Base-by-base conservation (phyloP, 495 filamentous ascomycete genomes). In the Hypomontagnella monticulosa region DNA sequence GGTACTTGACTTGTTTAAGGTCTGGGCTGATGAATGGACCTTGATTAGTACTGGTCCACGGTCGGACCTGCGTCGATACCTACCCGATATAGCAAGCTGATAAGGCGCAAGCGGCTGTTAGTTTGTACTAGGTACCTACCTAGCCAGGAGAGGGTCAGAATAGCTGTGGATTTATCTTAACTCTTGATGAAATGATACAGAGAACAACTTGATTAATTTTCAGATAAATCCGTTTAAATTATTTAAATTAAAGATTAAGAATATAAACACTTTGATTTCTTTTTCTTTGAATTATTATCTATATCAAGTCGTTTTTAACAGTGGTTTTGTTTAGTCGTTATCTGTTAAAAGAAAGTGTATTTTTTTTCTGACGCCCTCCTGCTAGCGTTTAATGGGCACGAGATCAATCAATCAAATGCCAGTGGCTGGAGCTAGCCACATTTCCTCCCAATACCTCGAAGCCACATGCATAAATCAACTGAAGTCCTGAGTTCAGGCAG, bases 351-450 rank as follows among this genome's bases (percentile, higher is more conserved):
- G n/a, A n/a, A n/a, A n/a, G n/a, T n/a, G n/a, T n/a, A n/a, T n/a
- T n/a, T n/a, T n/a, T n/a, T n/a, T n/a, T n/a, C n/a, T n/a, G n/a
- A n/a, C n/a, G n/a, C n/a, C n/a, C n/a, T n/a, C n/a, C n/a, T 16
- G 14, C 40, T 46, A 14, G 4, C 15, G 18, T 52, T 48, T 57
- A 57, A 53, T 44, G 53, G 40, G 59, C 54, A 68, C 59, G 48
- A 55, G 58, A 59, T 46, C n/a, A n/a, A n/a, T n/a, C n/a, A n/a
- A n/a, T n/a, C 53, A 68, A 7, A 48, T 42, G 42, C 15, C 51
- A 67, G 48, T 56, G 57, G 57, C 64, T 55, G 34, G 32, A 37
- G 10, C 14, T 49, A 65, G 62, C 62, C 56, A 66, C 63, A 53
- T 15, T 11, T 44, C 23, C 38, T 46, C 12, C 46, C 53, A 64